Base-by-base conservation (phyloP, 1,284 basidiomycete species). In the Crepidotus sp. region DNA sequence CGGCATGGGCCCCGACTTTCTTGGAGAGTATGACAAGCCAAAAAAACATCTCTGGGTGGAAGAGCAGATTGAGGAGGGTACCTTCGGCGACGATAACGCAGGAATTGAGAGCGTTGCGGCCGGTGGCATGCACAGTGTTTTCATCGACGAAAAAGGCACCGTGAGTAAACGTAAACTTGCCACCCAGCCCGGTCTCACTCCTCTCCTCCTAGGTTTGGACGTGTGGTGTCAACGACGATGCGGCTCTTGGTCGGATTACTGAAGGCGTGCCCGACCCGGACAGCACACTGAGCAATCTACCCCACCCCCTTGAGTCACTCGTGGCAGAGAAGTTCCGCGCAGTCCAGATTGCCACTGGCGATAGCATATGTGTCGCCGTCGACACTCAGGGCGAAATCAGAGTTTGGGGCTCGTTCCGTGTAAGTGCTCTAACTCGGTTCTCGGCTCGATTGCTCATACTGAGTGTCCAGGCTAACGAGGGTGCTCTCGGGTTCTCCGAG, bases 381-480 rank as follows among this genome's bases (percentile, higher is more conserved):
- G 82, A 80, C 46, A 73, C 76, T 47, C 69, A 80, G 44, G 92
- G 93, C 32, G 80, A 88, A 49, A 65, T 96, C 18, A 71, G 84
- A 40, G 86, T 87, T 10, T 97, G 93, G 93, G 93, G 93, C 27
- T 84, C 83, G 42, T 97, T 96, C 71, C 74, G 90, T 35, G 93
- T 93, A 62, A 58, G 87, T 32, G 31, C 17, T 15, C 6, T 15
- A 2, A 6, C 9, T 13, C 13, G 27, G 8, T 3, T 45, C 25
- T 70, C 13, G 15, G 46, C 21, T 41, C 36, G 29, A 36, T 40
- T 33, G 36, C 8, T 42, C 21, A 43, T 34, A 36, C 39, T 40
- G 18, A 43, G 18, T 47, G 39, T 45, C 13, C 39, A 83, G 79
- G 77, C 71, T 35, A 82, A 82, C 47, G 86, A 93, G 60, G 92